Conservation (phyloP, 768 basidiomycete genomes). For the Boletus rubropictus region DNA sequence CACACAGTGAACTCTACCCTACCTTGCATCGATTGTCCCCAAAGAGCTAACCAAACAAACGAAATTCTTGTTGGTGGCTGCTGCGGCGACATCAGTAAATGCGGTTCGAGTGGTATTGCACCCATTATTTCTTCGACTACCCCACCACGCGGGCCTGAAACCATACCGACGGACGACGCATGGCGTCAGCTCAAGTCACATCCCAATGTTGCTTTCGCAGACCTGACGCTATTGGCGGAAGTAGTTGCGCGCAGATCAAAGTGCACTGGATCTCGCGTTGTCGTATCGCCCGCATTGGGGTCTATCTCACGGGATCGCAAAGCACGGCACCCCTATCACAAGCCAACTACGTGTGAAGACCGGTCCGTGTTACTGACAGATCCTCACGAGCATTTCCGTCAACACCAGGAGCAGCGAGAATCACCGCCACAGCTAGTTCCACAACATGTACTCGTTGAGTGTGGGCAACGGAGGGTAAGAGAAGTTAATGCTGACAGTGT, state of each 20-base stretch:
- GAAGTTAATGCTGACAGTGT: constrained; percentile 73
- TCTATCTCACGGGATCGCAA: constrained; percentile 45
- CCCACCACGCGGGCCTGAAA: constrained; percentile 34
- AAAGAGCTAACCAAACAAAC: constrained; percentile 26
- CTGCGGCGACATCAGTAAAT: constrained; percentile 33
- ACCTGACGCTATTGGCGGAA: constrained; percentile 78
- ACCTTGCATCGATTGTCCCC: constrained; percentile 55
- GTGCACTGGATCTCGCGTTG: constrained; percentile 66
- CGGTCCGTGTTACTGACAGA: constrained; percentile 46
- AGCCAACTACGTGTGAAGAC: constrained; percentile 18
- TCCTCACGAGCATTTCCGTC: constrained; percentile 48
- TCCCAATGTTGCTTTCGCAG: constrained; percentile 82
- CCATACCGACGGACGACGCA: constrained; percentile 74
- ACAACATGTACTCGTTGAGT: constrained; percentile 55
- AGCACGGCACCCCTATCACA: constrained; percentile 10
- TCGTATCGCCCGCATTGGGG: constrained; percentile 50
- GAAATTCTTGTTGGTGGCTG: constrained; percentile 31
- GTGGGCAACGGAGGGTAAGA: constrained; percentile 54
- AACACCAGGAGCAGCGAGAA: constrained; percentile 36
- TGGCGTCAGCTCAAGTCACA: constrained; percentile 84
- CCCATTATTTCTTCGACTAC: constrained; percentile 25
- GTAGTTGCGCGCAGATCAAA: constrained; percentile 81
- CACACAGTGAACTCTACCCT: constrained; percentile 49
- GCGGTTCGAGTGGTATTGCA: constrained; percentile 30
- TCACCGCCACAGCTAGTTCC: constrained; percentile 52